Evolutionary conservation across 495 filamentous ascomycete genomes (phyloP), one percentile per base, ranked within the genome.

Genomic region (Talaromyces liani): DNA sequence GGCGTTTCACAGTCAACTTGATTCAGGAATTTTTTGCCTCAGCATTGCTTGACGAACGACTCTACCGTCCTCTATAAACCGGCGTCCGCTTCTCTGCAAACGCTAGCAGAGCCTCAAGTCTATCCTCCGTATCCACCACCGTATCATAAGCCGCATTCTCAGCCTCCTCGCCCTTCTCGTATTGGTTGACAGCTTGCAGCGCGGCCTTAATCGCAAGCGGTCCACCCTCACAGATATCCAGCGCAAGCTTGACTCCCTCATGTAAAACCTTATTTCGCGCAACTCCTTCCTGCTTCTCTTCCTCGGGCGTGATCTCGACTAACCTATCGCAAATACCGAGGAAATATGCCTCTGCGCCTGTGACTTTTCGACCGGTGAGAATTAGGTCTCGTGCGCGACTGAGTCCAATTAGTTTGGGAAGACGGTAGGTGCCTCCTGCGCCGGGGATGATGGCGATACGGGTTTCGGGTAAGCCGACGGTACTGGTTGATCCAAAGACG

Each of bases 11-110:
- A 16, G 14, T 41, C 14, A 16, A 1, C 33, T 36, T 41, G 33
- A 12, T 12, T 36, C 9, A 36, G 27, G 33, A 36, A 36, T 16
- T 14, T 41, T 41, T 41, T 41, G 9, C 36, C 36, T 41, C 36
- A 41, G 36, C 36, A 41, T 41, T 41, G 10, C 36, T 16, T 16
- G 1, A 41, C 36, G 10, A 36, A 36, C 9, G 2, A 39, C 36
- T 41, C 36, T 39, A 79, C 62, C 75, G 68, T 12, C 93, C 93
- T 68, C 81, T 88, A 69, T 95, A 97, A 24, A 85, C 82, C 25
- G 93, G 92, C 80, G 84, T 92, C 72, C 93, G 85, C 86, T 95
- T 97, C 83, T 96, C 92, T 65, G 78, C 79, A 79, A 98, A 98
- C 34, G 93, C 93, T 65, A 70, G 79, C 70, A 98, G 77, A 66